Evolutionary conservation across 495 filamentous ascomycete species (phyloP), one percentile per base, ranked within the genome.

Genomic region (Podospora australis): DNA sequence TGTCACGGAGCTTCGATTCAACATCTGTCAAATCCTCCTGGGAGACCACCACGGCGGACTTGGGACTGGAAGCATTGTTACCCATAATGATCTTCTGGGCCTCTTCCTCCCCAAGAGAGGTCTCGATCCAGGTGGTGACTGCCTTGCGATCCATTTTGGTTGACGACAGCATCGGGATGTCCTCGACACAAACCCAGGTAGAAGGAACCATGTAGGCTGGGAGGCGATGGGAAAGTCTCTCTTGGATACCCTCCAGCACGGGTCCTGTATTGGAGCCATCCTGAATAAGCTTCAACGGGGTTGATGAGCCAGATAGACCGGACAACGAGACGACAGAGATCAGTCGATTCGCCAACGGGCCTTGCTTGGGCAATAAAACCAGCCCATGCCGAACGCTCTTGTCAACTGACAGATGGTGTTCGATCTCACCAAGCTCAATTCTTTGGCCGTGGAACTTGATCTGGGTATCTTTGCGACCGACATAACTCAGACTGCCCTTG

Each of bases 121-220:
- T 48, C 22, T 53, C 55, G 9, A 60, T 32, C 58, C 58, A 62
- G 11, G 50, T 54, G 5, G 49, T 14, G 4, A 62, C 55, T 0
- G 55, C 34, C 39, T 56, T 58, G 21, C 58, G 58, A 21, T 62
- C 50, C 44, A 58, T 44, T 30, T 62, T 62, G 4, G 44, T 39
- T 1, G 58, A 62, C 1, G 53, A 19, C 24, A 58, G 25, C 52
- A 62, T 49, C 19, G 55, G 58, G 9, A 58, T 49, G 0, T 24
- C 41, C 2, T 49, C 49, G 19, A 62, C 48, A 16, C 38, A 46
- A 0, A 62, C 11, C 56, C 59, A 62, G 0, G 42, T 46, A 0
- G 53, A 56, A 1, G 79, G 79, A 3, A 83, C 62, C 78, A 83
- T 83, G 47, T 80, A 79, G 0, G 52, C 47, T 5, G 58, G 58